Evolutionary conservation across 805 yeast species (phyloP), one percentile per base, ranked within the genome.

Genomic region (Suhomyces prunicola): DNA sequence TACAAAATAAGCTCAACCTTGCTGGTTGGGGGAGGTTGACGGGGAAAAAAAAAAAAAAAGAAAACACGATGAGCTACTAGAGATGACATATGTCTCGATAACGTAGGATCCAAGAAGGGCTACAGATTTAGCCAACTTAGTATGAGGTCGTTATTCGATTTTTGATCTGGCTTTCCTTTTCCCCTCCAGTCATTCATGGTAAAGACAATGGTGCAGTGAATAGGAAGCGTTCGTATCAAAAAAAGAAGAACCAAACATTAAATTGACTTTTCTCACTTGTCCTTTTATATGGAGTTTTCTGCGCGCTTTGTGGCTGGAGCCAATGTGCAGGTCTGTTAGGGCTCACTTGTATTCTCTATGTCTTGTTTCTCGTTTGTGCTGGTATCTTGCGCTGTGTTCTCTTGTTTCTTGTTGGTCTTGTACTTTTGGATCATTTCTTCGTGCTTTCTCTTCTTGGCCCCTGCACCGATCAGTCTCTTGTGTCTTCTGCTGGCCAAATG

Each of bases 401-500:
- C 35, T 15, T n/a, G 39, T 26, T 26, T 19, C 39, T 49, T 50
- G 40, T 39, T 17, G 9, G 40, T 48, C 27, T 27, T 10, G 13
- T 52, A 50, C 53, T 47, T 45, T 23, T 29, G 46, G 9, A 57
- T 55, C 58, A 74, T 73, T 56, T 78, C 79, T 57, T 83, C 85
- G 60, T 81, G 83, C 46, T 79, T 82, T 36, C 79, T 70, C 64
- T 81, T 83, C 46, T 79, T 73, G 47, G 76, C 76, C 0, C 79
- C 79, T 50, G 80, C 71, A 13, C 73, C 71, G 15, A 79, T 46
- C 51, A 76, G 79, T n/a, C 77, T 72, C 57, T 77, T 80, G 63
- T 92, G 99, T 53, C 88, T 78, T 55, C 85, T 77, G 53, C 96
- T 85, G 17, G 72, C 70, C 47, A 84, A 54, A 68, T 93, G 99